Evolutionary conservation across 805 yeast species (phyloP).

Genomic region (Starmerella sirachaensis): DNA sequence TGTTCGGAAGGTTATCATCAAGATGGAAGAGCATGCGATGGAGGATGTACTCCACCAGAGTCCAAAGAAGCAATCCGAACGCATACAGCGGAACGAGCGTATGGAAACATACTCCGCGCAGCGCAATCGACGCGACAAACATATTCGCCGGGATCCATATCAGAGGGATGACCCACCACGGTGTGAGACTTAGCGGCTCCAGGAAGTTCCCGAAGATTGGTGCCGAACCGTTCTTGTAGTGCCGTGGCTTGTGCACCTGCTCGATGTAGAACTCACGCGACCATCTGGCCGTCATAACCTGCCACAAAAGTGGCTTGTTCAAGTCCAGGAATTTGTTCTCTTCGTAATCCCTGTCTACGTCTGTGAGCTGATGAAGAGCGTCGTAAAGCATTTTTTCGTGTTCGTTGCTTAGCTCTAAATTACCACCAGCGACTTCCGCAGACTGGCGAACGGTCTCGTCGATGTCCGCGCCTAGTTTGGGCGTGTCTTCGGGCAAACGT

Average conservation of each 20-base stretch:
- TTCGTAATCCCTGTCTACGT: conserved; percentile 53
- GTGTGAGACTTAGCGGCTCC: conserved; percentile 81
- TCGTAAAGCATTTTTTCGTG: conserved; percentile 18
- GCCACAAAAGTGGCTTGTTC: conserved; percentile 66
- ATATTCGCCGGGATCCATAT: conserved; percentile 79
- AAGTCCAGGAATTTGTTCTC: conserved; percentile 82
- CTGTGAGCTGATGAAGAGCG: conserved; percentile 63
- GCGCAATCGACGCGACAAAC: conserved; percentile 49
- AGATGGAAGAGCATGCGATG: conserved; percentile 92
- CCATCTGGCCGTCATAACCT: conserved; percentile 65
- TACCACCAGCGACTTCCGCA: conserved; percentile 40
- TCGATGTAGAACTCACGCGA: conserved; percentile 82
- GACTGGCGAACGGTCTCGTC: conserved; percentile 42
- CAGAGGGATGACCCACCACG: conserved; percentile 87
- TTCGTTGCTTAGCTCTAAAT: conserved; percentile 15
- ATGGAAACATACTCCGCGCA: conserved; percentile 32
- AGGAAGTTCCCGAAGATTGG: conserved; percentile 88
- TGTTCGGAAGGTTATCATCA: conserved; percentile 75
- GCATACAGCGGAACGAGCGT: conserved; percentile 40
- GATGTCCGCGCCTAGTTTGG: conserved; percentile 31
- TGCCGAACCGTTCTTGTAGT: conserved; percentile 94
- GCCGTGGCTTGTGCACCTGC: conserved; percentile 96
- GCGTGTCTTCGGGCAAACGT: conserved; percentile 37
- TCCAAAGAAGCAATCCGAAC: conserved; percentile 86
- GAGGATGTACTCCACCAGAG: conserved; percentile 72